Evolutionary conservation across 371 early-diverging fungal species (phyloP).

Genomic region (Umbelopsis sp.): DNA sequence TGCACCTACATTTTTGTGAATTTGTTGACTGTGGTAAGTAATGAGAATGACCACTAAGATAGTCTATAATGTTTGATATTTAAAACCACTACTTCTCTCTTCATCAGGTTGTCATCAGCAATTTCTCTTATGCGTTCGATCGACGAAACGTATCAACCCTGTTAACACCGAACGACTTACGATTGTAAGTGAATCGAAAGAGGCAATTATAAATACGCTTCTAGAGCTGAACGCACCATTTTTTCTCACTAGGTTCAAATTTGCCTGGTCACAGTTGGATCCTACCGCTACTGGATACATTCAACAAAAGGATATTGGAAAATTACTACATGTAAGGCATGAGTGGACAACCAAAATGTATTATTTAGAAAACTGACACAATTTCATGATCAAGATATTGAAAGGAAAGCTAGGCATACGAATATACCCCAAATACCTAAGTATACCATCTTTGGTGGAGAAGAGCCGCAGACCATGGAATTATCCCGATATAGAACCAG

Average conservation of each 20-base stretch:
- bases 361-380: not conserved
- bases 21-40: conserved; percentile 54
- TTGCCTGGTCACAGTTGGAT: conserved; percentile 51
- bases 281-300: conserved; percentile 56
- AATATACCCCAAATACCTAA: conserved; percentile 45
- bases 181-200: conserved; percentile 37
- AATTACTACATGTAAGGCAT: conserved; percentile 39
- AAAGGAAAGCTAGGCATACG: conserved; percentile 49
- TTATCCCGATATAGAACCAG: conserved; percentile 23
- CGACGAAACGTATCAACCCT: conserved; percentile 50
- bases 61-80: no score
- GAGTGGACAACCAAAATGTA: not conserved
- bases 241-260: conserved; percentile 44
- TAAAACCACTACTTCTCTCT: not conserved
- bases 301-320: conserved; percentile 39
- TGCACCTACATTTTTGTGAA: conserved; percentile 61
- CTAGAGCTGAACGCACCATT: no score
- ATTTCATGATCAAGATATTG: conserved; percentile 26
- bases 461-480: conserved; percentile 32
- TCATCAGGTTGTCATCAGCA: conserved; percentile 52
- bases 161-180: conserved; percentile 53
- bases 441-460: conserved; percentile 35
- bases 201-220: no score
- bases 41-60: no score
- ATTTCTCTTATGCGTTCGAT: conserved; percentile 60